These are phyloP conservation scores for Cucumis sativus DNA, from an alignment of 306 rosid species.

Conservation along the genomic window DNA sequence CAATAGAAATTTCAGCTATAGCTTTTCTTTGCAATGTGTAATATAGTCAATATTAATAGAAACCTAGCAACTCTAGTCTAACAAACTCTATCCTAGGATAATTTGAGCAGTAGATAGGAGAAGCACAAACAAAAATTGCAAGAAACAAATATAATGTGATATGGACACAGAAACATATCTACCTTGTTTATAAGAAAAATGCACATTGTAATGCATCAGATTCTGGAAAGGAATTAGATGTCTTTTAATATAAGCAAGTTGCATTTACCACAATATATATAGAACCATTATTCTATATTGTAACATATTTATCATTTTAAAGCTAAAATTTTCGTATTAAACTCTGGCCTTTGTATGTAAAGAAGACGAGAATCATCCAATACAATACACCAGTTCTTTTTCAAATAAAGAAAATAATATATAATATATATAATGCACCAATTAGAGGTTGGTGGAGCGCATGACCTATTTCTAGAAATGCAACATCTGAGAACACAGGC, in stretches of 20 bases:
- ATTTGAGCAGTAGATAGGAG: not conserved
- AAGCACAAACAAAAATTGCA: not conserved
- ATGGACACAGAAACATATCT: not conserved
- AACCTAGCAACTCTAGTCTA: not conserved
- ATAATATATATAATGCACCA: not conserved
- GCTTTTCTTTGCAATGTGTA: slow-evolving; percentile 1
- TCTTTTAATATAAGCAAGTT: not conserved
- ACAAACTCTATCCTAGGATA: not conserved
- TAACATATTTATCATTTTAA: not conserved
- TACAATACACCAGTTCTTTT: not conserved
- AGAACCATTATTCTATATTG: not conserved
- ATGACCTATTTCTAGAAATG: not conserved
- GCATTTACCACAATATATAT: not conserved
- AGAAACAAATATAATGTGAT: not conserved
- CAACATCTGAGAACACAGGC: not conserved
- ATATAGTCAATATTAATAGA: not conserved
- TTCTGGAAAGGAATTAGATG: not conserved
- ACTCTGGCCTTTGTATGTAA: not conserved
- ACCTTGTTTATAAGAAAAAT: not conserved
- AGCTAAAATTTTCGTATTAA: not conserved
- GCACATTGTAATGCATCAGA: not conserved
- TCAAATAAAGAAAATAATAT: too few relatives aligned
- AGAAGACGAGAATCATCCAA: not conserved
- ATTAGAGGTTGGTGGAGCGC: not conserved
- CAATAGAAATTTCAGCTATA: slow-evolving; percentile 27